Conservation (phyloP, 2,329 filamentous ascomycete species). For the Colletotrichum sp. region DNA sequence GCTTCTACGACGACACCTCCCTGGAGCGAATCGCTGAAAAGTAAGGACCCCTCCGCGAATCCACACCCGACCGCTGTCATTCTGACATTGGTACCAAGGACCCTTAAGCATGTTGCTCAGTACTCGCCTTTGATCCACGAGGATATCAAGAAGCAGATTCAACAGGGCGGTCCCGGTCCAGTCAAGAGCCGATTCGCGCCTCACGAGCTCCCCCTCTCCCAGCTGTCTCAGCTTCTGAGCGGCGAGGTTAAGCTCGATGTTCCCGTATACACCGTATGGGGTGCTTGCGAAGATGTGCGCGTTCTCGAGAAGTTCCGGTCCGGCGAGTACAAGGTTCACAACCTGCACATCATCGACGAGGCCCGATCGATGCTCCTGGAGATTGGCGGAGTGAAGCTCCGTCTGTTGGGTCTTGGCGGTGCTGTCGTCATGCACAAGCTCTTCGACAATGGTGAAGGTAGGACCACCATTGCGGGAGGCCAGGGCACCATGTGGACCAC, state of each 20-base stretch:
- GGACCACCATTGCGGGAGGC: slow-evolving; percentile 96
- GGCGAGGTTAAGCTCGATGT: slow-evolving; percentile 92
- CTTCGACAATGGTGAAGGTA: slow-evolving; percentile 97
- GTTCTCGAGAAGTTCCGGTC: slow-evolving; percentile 97
- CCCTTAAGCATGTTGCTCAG: slow-evolving; percentile 96
- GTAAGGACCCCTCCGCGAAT: slow-evolving; percentile 56
- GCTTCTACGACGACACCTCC: slow-evolving; percentile 97
- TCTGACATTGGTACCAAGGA: slow-evolving; percentile 59
- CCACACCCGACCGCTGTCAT: slow-evolving; percentile 2
- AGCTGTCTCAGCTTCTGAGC: slow-evolving; percentile 86
- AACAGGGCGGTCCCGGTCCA: slow-evolving; percentile 70
- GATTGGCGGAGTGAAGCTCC: slow-evolving; percentile 93
- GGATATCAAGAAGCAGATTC: slow-evolving; percentile 70
- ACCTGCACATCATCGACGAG: slow-evolving; percentile 98
- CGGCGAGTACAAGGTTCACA: slow-evolving; percentile 96
- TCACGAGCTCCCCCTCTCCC: slow-evolving; percentile 86
- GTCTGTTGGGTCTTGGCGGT: slow-evolving; percentile 89
- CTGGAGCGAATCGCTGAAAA: slow-evolving; percentile 98
- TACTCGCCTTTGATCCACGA: slow-evolving; percentile 95
- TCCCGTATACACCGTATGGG: slow-evolving; percentile 98
- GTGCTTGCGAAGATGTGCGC: slow-evolving; percentile 96
- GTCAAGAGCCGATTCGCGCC: slow-evolving; percentile 87
- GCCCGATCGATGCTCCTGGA: slow-evolving; percentile 95
- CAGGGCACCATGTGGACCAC: slow-evolving; percentile 99
- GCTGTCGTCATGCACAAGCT: slow-evolving; percentile 99